Base-by-base conservation (phyloP, 108 stramenopile genomes). In the Cyclotella distinguenda region DNA sequence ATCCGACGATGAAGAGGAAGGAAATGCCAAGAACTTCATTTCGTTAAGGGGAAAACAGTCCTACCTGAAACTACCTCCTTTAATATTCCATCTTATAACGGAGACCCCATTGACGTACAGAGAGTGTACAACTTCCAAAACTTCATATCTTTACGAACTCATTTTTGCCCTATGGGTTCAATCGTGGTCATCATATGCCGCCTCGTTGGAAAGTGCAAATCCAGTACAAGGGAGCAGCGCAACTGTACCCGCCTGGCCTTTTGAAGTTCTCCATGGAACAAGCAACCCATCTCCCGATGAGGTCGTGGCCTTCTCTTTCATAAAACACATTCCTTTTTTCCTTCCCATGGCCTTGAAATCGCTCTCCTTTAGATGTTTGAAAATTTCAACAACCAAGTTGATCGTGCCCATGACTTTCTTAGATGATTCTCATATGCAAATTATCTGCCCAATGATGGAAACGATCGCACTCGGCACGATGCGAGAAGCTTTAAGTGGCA, bases 271-370 rank as follows among this genome's bases (percentile, higher is more conserved):
- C 3, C 67, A 68, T 28, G 78, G 72, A 58, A 36, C 42, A 13
- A 60, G 62, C 52, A 79, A 74, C 58, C 66, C 66, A 74, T 60
- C 67, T 38, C 43, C 51, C 19, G 66, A 73, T 33, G 50, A 58
- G 27, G 39, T 49, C 12, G 30, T 77, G 13, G 62, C 79, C 11
- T 51, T 78, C 57, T 80, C 72, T 2, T 85, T 85, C 51, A 66
- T 70, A 34, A 51, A 53, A 21, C 78, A 90, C 47, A 61, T 86
- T 58, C 74, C 89, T 33, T 55, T 94, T 15, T 73, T 94, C 22
- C 73, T 91, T 0, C 90, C 93, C 0, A 46, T 94, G 32, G 83
- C 85, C 74, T 60, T 89, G 18, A 94, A 94, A 56, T 94, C 93
- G 0, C 60, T 94, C 16, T 68, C 52, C 3, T 44, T 91, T 33